phyloP scores from a whole-genome alignment of 2,329 filamentous ascomycete genomes.

The Plenodomus tracheiphilus region DNA sequence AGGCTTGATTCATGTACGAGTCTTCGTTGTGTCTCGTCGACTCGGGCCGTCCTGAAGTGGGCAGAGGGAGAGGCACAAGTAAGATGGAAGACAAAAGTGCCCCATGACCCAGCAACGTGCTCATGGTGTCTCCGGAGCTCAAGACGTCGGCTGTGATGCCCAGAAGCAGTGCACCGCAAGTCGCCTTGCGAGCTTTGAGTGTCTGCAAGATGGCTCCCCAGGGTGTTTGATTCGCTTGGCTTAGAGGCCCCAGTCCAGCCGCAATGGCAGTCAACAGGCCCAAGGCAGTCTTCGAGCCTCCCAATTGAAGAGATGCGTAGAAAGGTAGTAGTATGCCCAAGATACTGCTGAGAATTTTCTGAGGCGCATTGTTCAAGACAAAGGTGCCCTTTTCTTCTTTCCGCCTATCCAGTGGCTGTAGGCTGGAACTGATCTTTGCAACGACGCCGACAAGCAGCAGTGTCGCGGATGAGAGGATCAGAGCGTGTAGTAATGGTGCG shows the following conservation, averaged over 20 bases:
- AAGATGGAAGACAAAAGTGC: slow-evolving; percentile 52
- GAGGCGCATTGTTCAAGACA: slow-evolving; percentile 12
- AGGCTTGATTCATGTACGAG: slow-evolving; percentile 24
- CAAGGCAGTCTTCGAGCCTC: slow-evolving; percentile 58
- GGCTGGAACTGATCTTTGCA: slow-evolving; percentile 35
- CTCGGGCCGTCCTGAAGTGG: slow-evolving; percentile 37
- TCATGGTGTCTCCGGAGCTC: slow-evolving; percentile 18
- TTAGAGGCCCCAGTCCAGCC: slow-evolving; percentile 47
- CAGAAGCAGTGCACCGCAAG: slow-evolving; percentile 40
- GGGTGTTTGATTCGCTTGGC: slow-evolving; percentile 36
- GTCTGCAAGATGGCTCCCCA: slow-evolving; percentile 40
- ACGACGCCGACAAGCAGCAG: slow-evolving; percentile 50
- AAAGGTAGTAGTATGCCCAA: slow-evolving; percentile 56
- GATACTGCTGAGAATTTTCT: slow-evolving; percentile 39
- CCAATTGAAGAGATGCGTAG: slow-evolving; percentile 59
- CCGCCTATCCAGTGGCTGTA: slow-evolving; percentile 41
- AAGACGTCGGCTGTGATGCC: slow-evolving; percentile 40
- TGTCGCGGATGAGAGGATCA: slow-evolving; percentile 51
- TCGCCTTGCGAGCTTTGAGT: slow-evolving; percentile 42
- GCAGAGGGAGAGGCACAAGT: slow-evolving; percentile 55
- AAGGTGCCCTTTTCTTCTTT: slow-evolving; percentile 29
- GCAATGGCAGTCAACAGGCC: slow-evolving; percentile 53
- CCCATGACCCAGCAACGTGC: slow-evolving; percentile 51
- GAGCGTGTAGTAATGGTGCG: slow-evolving; percentile 48
- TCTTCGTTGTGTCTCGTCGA: slow-evolving; percentile 27